These are phyloP conservation scores for Alternaria ethzedia DNA, from an alignment of 2,329 filamentous ascomycete genomes.

Conservation along the genomic window DNA sequence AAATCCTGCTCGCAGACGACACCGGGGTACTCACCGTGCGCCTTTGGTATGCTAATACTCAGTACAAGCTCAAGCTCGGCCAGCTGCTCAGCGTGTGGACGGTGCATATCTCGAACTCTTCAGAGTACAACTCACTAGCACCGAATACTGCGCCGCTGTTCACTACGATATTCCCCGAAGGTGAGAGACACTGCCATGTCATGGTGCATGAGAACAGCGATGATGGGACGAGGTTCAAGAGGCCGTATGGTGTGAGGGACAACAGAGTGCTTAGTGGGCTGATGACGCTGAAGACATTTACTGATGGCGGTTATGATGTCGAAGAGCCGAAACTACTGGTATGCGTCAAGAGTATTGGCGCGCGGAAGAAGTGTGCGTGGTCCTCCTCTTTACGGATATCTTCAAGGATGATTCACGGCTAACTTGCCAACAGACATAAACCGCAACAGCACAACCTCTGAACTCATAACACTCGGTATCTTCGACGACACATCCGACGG, in stretches of 20 bases:
- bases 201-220: constrained; percentile 60
- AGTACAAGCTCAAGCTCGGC: constrained; percentile 58
- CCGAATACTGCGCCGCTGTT: constrained; percentile 56
- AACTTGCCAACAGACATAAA: constrained; percentile 48
- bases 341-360: constrained; percentile 64
- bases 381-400: neutral
- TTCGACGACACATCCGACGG: constrained; percentile 65
- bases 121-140: constrained; percentile 50
- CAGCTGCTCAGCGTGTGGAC: constrained; percentile 64
- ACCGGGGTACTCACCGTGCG: constrained; percentile 62
- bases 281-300: constrained; percentile 64
- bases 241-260: constrained; percentile 53
- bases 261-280: constrained; percentile 52
- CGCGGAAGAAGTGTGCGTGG: constrained; percentile 55
- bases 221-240: constrained; percentile 52
- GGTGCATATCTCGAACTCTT: constrained; percentile 59
- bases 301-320: constrained; percentile 62
- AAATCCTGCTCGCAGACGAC: constrained; percentile 63
- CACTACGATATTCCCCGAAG: constrained; percentile 65
- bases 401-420: neutral
- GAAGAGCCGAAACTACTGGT: constrained; percentile 60
- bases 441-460: constrained; percentile 54
- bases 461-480: constrained; percentile 59
- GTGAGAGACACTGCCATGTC: constrained; percentile 61
- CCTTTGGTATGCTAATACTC: constrained; percentile 56